Evolutionary conservation across 1,139 yeast genomes (phyloP), one percentile per base, ranked within the genome.

Genomic region (Candida albicans): DNA sequence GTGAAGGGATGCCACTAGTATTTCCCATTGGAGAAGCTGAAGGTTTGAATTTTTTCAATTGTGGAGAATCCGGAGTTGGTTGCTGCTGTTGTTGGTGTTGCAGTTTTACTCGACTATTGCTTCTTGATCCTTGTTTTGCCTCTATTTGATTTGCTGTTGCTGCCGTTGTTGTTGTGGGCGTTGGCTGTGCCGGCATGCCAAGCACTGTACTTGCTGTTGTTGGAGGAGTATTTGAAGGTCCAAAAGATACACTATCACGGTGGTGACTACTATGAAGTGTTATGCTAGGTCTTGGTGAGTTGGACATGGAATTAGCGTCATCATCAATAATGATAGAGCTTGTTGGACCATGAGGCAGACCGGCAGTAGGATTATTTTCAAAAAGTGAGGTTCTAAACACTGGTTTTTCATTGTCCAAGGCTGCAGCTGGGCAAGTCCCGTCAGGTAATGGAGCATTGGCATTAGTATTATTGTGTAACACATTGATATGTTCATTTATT

Each of bases 381-480:
- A 59, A 62, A 15, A 62, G 50, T 4, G 56, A 49, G 8, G 66
- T 61, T 33, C 58, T 52, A 42, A 61, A 60, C 38, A 56, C 57
- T 13, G 64, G 65, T 27, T 35, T 36, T 9, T 24, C 26, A 18
- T 39, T 37, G 37, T 43, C 38, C 40, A 8, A 10, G 24, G 33
- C 27, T 24, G 40, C 26, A 29, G 40, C 39, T 11, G 42, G 38
- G 22, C 43, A 30, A 8, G 41, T 36, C 25, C 37, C 49, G 37
- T 47, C 26, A 11, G 76, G 75, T 31, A 73, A 61, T 7, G 78
- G 77, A 7, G 75, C 77, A 49, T 68, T 71, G 32, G 77, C 70
- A 43, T 58, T 61, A 33, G 76, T 73, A 48, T 73, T 73, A 52
- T 73, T 72, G 41, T 59, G 69, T 43, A 71, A 59, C n/a, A 73